Base-by-base conservation (phyloP, 331 rosid species). In the Saraca asoca region DNA sequence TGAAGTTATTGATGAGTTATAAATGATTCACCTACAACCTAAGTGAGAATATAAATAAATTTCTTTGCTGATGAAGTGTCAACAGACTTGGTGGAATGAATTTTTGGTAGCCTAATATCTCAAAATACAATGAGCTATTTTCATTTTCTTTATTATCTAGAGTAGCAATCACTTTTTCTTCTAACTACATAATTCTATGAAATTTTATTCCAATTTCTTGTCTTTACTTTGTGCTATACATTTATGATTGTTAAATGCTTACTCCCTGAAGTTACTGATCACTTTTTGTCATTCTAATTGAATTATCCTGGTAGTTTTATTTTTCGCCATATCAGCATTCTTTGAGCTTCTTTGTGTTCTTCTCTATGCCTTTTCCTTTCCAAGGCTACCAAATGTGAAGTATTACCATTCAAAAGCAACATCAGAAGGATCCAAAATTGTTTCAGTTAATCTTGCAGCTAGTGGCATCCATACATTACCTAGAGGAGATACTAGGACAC, bases 381-480 rank as follows among this genome's bases (percentile, higher is more conserved):
- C 97, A 0, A 93, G 84, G 52, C 31, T 93, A 16, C 95, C 95
- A 41, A 79, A 87, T 67, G 91, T 93, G 62, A 93, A 90, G 82
- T 77, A 81, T 65, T 93, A 85, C 71, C 95, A 96, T 51, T 73
- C 90, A 62, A 90, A 78, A 75, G 98, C 97, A 18, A 95, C 97
- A 49, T 84, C 83, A 14, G 95, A 93, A 79, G 98, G 97, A 70
- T 81, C 94, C 11, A 90, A 90, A 83, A 93, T 96, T 39, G 97
- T 93, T 68, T 70, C 94, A 65, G 85, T 88, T 46, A 96, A 93
- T 66, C 96, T 93, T 64, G 95, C 87, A 0, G 97, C 97, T n/a
- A 91, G 88, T 68, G 95, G 95, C 59, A 87, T 93, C 79, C 88
- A 71, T 35, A 65, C 79, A 62, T 58, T 66, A 69, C 56, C 81